phyloP scores from a whole-genome alignment of 1,139 yeast genomes.

The Debaryomyces sp. region DNA sequence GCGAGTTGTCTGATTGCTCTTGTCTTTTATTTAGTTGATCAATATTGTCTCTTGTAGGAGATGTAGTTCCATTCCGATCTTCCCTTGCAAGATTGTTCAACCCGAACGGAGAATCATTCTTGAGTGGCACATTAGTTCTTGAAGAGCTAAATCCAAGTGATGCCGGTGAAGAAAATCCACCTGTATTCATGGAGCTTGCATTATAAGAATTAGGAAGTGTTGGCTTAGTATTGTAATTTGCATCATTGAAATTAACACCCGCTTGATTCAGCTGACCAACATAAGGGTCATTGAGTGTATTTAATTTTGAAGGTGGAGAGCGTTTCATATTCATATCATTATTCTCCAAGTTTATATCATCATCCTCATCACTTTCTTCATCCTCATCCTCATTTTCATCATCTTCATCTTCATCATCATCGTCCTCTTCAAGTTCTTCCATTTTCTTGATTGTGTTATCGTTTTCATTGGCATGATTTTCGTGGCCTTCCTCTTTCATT shows the following conservation, averaged over 20 bases:
- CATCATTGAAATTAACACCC: neutral
- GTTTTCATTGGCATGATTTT: slow-evolving; percentile 23
- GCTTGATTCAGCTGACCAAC: slow-evolving; percentile 4
- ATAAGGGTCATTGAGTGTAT: slow-evolving; percentile 24
- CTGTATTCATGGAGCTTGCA: slow-evolving; percentile 15
- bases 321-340: slow-evolving; percentile 16
- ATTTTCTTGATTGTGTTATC: slow-evolving; percentile 17
- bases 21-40: slow-evolving; percentile 15
- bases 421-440: slow-evolving; percentile 14
- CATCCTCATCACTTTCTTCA: slow-evolving; percentile 45
- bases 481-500: slow-evolving; percentile 4
- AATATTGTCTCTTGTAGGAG: slow-evolving; percentile 23
- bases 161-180: slow-evolving; percentile 31
- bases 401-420: slow-evolving; percentile 15
- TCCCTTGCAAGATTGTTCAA: slow-evolving; percentile 14
- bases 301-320: slow-evolving; percentile 35
- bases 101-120: slow-evolving; percentile 32
- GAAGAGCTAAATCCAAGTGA: slow-evolving; percentile 14
- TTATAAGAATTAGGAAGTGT: slow-evolving; percentile 1
- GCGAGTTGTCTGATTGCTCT: slow-evolving; percentile 7
- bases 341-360: slow-evolving; percentile 22
- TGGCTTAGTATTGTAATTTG: neutral
- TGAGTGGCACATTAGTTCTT: slow-evolving; percentile 18
- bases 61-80: slow-evolving; percentile 22
- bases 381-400: slow-evolving; percentile 27